Evolutionary conservation across 83 land plant genomes (phyloP).

Genomic region (Diphasiastrum complanatum): DNA sequence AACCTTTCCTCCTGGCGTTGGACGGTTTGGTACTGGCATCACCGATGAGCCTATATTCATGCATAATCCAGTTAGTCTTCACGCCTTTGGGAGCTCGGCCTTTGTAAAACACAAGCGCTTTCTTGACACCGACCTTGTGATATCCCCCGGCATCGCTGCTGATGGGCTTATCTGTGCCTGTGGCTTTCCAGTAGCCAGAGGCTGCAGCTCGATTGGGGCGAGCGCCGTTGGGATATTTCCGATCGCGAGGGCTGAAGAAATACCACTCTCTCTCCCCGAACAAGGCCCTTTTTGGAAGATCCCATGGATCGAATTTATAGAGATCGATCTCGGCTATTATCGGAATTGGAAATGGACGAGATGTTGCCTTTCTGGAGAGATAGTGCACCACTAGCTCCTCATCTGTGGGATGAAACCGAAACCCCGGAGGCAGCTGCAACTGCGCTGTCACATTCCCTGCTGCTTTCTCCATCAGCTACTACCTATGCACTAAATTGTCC

Average conservation of each 20-base stretch:
- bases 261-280: constrained; percentile 45
- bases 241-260: constrained; percentile 41
- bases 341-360: constrained; percentile 29
- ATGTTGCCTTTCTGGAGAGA: constrained; percentile 32
- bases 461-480: no score
- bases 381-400: constrained; percentile 40
- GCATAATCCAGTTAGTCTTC: constrained; percentile 47
- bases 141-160: constrained; percentile 12
- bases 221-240: constrained; percentile 43
- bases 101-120: constrained; percentile 39
- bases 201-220: constrained; percentile 42
- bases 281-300: constrained; percentile 39
- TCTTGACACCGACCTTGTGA: constrained; percentile 34
- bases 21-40: no score
- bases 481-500: no score
- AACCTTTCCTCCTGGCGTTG: no score
- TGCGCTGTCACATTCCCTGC: not conserved
- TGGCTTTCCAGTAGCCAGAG: constrained; percentile 44
- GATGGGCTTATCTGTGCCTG: constrained; percentile 41
- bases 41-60: no score
- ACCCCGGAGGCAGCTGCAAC: constrained; percentile 34
- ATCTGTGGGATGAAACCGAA: constrained; percentile 41
- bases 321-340: constrained; percentile 40
- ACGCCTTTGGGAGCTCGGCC: constrained; percentile 43
- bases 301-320: constrained; percentile 39